Evolutionary conservation across 2,329 filamentous ascomycete species (phyloP).

Genomic region (Trichoderma polysporum): DNA sequence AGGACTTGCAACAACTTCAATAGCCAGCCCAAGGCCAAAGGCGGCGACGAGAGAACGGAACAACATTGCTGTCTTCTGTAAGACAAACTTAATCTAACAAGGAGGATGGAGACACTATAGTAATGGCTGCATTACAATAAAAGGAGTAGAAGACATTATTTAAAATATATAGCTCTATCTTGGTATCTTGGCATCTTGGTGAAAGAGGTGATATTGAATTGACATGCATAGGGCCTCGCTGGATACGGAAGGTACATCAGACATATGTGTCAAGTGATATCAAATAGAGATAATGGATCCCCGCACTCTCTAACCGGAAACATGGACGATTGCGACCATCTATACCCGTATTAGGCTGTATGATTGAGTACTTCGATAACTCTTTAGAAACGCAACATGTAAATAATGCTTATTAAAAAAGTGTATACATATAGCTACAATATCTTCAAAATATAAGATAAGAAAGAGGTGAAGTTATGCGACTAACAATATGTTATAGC

Average conservation of each 20-base stretch:
- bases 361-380: background rate
- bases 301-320: background rate
- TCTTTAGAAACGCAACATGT: background rate
- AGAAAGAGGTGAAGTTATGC: background rate
- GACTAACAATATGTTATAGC: background rate
- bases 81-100: background rate
- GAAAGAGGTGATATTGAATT: background rate
- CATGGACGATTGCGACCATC: background rate
- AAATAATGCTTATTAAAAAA: background rate
- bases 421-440: background rate
- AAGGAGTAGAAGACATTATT: background rate
- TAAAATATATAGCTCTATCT: background rate
- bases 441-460: background rate
- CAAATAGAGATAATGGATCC: background rate
- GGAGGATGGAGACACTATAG: background rate
- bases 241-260: background rate
- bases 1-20: constrained; percentile 3
- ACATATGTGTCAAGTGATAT: constrained; percentile 3
- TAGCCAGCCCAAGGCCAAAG: background rate
- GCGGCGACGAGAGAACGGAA: background rate
- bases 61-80: background rate
- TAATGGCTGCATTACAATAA: background rate
- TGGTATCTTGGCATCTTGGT: too few species aligned
- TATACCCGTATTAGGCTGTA: background rate
- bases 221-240: background rate